Base-by-base conservation (phyloP, 768 basidiomycete species). In the Hygrocybe punicea region DNA sequence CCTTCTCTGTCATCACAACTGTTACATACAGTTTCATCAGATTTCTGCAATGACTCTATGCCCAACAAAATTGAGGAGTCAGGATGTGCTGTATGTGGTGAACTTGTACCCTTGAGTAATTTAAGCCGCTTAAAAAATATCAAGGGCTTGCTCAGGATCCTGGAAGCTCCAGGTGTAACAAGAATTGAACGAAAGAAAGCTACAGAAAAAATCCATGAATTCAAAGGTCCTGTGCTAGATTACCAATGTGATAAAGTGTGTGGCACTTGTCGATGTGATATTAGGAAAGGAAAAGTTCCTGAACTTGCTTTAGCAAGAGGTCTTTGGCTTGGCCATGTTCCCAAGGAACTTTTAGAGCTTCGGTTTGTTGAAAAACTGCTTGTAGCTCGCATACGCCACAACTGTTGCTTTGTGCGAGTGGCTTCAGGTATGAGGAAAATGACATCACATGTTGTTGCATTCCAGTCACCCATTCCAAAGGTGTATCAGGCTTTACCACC, bases 401-500 rank as follows among this genome's bases (percentile, higher is more conserved):
- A 70, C 37, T 19, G 53, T 10, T 73, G 67, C 55, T 56, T 73
- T 14, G 63, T 72, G 0, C 51, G 61, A 13, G 67, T 73, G 0
- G 37, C 58, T 21, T 56, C 55, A 2, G 73, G 71, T 5, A 29
- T 55, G 40, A 17, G 29, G 7, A 58, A 58, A 58, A 46, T 58
- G 57, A 55, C 40, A 25, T 42, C 57, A 16, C 17, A 60, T 60
- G 55, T 46, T 21, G 35, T 60, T 2, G 63, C 65, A n/a, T 76
- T 71, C 58, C 59, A 64, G 3, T 62, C 64, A 11, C 75, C 75
- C 8, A 65, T 66, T 0, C 58, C 59, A 0, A 72, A 69, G 40
- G 56, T 77, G 0, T 75, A 73, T 56, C 8, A 61, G 16, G 58
- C 29, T 4, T 55, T 77, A 0, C 76, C 76, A 1, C 73, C 72